Conservation (phyloP, 345 rosid species). For the Clausena lansium region DNA sequence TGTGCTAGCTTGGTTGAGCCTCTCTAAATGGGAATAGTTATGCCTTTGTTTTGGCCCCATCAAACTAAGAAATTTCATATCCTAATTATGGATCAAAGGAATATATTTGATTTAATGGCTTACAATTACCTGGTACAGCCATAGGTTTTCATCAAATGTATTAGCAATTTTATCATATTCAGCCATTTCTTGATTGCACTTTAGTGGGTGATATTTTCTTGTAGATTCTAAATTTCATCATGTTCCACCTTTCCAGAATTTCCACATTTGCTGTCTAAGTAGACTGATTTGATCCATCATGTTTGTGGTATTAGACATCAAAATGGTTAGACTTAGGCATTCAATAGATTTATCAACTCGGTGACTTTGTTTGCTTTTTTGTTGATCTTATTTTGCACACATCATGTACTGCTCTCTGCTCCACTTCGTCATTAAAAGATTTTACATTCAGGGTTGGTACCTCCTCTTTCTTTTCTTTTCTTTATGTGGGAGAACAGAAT, state of each 20-base stretch:
- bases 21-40: not conserved
- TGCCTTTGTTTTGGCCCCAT: not conserved
- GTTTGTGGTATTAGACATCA: not conserved
- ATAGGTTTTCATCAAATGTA: not conserved
- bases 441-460: too few relatives aligned
- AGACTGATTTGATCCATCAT: not conserved
- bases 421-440: not conserved
- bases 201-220: not conserved
- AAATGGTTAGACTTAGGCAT: not conserved
- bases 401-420: not conserved
- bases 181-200: not conserved
- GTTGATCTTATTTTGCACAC: not conserved
- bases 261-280: not conserved
- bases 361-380: not conserved
- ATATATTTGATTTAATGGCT: not conserved
- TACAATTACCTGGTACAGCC: not conserved
- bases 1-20: not conserved
- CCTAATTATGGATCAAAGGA: not conserved
- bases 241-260: not conserved
- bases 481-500: not conserved
- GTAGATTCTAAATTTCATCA: not conserved
- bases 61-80: not conserved
- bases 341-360: not conserved
- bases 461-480: not conserved
- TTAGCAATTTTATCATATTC: not conserved